These are phyloP conservation scores for Evansstolkia leycettana DNA, from an alignment of 495 filamentous ascomycete species.

Conservation along the genomic window DNA sequence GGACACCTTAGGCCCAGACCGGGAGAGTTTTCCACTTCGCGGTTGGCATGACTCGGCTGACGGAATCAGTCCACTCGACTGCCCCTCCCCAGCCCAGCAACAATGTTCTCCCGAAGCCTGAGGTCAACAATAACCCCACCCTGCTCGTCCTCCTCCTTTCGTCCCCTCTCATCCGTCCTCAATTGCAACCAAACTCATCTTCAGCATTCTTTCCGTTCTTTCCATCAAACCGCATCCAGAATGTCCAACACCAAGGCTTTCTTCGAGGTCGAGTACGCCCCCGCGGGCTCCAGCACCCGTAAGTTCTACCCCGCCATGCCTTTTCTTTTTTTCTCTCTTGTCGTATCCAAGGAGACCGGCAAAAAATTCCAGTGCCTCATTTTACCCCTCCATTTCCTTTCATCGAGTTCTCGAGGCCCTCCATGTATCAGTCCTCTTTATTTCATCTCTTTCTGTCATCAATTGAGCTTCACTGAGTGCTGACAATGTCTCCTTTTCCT, in stretches of 20 bases:
- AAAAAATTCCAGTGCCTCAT: background rate
- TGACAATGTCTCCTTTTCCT: constrained; percentile 7
- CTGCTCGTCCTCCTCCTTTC: constrained; percentile 31
- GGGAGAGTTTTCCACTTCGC: constrained; percentile 5
- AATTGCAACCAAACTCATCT: constrained; percentile 27
- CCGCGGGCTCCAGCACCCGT: constrained; percentile 47
- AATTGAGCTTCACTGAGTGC: constrained; percentile 1
- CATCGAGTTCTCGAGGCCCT: constrained; percentile 7
- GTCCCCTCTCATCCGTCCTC: constrained; percentile 26
- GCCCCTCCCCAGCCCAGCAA: constrained; percentile 26
- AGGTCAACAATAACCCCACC: constrained; percentile 36
- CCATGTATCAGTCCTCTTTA: constrained; percentile 3
- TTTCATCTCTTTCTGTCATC: constrained; percentile 6
- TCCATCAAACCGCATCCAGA: constrained; percentile 44
- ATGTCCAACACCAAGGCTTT: constrained; percentile 54
- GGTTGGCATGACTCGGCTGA: constrained; percentile 8
- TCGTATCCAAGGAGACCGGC: background rate
- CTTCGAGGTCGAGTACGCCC: constrained; percentile 53
- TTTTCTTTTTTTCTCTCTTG: constrained; percentile 1
- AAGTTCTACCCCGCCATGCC: constrained; percentile 23
- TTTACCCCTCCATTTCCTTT: constrained; percentile 6
- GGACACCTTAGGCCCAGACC: background rate
- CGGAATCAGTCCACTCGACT: constrained; percentile 13
- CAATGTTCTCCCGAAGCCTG: constrained; percentile 38
- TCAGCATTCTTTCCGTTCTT: constrained; percentile 40